phyloP scores from a whole-genome alignment of 805 yeast species.

The Spathaspora gorwiae region DNA sequence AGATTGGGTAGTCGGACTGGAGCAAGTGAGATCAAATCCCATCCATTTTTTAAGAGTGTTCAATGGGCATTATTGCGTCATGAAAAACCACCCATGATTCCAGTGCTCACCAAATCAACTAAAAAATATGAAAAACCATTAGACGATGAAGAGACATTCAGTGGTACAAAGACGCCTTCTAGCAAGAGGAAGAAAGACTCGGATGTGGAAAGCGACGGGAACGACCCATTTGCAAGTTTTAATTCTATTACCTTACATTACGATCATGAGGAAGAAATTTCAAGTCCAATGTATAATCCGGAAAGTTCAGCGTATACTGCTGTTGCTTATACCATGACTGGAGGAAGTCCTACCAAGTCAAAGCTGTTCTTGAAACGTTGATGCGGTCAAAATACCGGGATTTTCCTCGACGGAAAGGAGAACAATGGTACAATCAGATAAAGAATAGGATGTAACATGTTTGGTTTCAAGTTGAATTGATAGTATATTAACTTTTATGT shows the following conservation, averaged over 20 bases:
- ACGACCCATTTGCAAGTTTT: slow-evolving; percentile 81
- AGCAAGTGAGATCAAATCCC: slow-evolving; percentile 90
- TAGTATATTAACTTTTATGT: too few relatives aligned
- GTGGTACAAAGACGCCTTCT: not conserved
- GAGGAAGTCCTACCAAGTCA: slow-evolving; percentile 16
- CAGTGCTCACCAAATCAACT: slow-evolving; percentile 51
- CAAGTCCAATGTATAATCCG: slow-evolving; percentile 29
- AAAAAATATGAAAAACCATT: slow-evolving; percentile 16
- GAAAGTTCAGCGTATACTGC: slow-evolving; percentile 46
- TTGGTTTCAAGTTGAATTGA: too few relatives aligned
- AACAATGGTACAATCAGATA: too few relatives aligned
- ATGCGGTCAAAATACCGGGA: not conserved
- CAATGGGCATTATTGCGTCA: slow-evolving; percentile 95
- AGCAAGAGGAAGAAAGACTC: slow-evolving; percentile 15
- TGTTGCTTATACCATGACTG: slow-evolving; percentile 52
- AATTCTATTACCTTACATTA: slow-evolving; percentile 84
- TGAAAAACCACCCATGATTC: slow-evolving; percentile 94
- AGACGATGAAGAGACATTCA: slow-evolving; percentile 7
- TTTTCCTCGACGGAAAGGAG: too few relatives aligned
- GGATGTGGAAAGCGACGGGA: slow-evolving; percentile 7
- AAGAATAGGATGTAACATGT: too few relatives aligned
- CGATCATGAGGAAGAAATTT: slow-evolving; percentile 39
- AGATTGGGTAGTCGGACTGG: slow-evolving; percentile 90
- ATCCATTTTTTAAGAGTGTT: slow-evolving; percentile 82
- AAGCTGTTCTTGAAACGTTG: slow-evolving; percentile 30